Conservation (phyloP, 2,329 filamentous ascomycete species). For the Rutstroemia sp. region DNA sequence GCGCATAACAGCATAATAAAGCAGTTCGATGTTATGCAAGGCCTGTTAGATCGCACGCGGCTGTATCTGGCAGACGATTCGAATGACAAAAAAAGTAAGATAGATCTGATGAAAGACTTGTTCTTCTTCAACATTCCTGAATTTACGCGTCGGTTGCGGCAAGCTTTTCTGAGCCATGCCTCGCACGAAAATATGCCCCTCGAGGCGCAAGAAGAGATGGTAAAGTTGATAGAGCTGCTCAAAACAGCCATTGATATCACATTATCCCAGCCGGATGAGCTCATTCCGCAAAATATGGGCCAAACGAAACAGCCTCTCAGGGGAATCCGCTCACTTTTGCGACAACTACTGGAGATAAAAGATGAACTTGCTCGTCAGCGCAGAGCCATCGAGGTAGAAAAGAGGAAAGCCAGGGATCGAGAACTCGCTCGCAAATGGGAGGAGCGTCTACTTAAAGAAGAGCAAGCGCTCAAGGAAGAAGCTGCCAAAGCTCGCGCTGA, state of each 20-base stretch:
- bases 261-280: background rate
- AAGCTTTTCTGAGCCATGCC: background rate
- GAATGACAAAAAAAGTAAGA: background rate
- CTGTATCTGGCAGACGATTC: background rate
- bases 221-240: background rate
- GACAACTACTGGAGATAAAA: background rate
- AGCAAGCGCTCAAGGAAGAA: too few relatives aligned
- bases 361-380: background rate
- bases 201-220: background rate
- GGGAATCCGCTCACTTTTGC: background rate
- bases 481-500: background rate
- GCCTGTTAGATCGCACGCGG: background rate
- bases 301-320: background rate
- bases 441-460: too few relatives aligned
- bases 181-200: background rate
- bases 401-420: too few relatives aligned
- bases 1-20: background rate
- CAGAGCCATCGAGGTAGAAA: background rate
- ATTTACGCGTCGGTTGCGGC: background rate
- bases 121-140: background rate
- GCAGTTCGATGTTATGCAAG: background rate
- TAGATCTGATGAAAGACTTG: background rate
- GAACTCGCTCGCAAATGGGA: too few relatives aligned
- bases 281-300: background rate
- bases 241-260: background rate